Conservation (phyloP, 2,329 filamentous ascomycete species). For the Knoxdaviesia proteae region DNA sequence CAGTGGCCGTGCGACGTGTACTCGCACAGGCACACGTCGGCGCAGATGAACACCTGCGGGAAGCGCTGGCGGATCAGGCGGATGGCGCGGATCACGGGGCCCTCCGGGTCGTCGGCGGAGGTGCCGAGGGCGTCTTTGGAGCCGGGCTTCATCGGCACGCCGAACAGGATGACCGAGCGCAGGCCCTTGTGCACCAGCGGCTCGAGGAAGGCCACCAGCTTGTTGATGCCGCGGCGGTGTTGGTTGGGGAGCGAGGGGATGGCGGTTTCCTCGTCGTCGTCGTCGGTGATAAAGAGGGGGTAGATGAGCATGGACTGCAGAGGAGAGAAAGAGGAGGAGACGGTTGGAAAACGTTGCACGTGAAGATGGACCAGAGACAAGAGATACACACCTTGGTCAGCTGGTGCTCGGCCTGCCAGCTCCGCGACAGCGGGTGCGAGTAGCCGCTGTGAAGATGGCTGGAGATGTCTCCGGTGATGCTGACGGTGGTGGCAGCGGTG, state of each 20-base stretch:
- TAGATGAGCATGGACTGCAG: conserved; percentile 91
- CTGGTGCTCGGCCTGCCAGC: conserved; percentile 71
- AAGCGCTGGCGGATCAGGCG: conserved; percentile 67
- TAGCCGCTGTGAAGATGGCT: conserved; percentile 73
- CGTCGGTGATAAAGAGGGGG: conserved; percentile 87
- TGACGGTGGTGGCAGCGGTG: conserved; percentile 46
- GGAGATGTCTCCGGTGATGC: conserved; percentile 54
- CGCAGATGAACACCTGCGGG: conserved; percentile 75
- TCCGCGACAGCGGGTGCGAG: conserved; percentile 55
- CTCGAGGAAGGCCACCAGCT: conserved; percentile 62
- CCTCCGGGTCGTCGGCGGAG: conserved; percentile 76
- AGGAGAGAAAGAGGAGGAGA: background rate
- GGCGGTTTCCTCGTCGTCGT: conserved; percentile 73
- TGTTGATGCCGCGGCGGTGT: conserved; percentile 71
- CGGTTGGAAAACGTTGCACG: background rate
- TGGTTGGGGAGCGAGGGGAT: conserved; percentile 87
- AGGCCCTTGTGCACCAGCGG: conserved; percentile 79
- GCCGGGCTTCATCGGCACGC: conserved; percentile 62
- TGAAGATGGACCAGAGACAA: background rate
- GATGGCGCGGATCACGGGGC: conserved; percentile 77
- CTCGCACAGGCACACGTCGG: conserved; percentile 93
- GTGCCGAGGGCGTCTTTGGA: conserved; percentile 85
- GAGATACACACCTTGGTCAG: conserved; percentile 49
- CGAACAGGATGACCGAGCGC: conserved; percentile 84
- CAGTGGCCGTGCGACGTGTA: conserved; percentile 98